phyloP scores from a whole-genome alignment of 805 yeast species.

The Kodamaea nitidulidarum region DNA sequence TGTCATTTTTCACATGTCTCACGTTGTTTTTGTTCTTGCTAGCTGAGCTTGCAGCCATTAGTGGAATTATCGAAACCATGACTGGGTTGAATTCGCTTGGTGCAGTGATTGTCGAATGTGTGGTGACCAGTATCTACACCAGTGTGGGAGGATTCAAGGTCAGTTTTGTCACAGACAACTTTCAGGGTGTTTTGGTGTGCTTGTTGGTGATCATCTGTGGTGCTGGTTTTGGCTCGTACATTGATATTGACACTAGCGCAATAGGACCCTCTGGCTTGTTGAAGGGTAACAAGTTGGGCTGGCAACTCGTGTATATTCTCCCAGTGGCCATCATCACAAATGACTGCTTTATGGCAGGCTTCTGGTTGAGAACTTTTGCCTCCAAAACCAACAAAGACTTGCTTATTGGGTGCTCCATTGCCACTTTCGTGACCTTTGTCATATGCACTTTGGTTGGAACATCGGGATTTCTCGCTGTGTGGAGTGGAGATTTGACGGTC shows the following conservation, averaged over 20 bases:
- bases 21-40: conserved; percentile 86
- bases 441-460: conserved; percentile 72
- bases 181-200: conserved; percentile 75
- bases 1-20: conserved; percentile 76
- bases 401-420: conserved; percentile 69
- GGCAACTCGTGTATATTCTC: conserved; percentile 84
- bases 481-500: conserved; percentile 69
- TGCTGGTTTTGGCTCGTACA: conserved; percentile 73
- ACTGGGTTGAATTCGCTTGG: conserved; percentile 79
- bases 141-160: conserved; percentile 85
- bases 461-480: conserved; percentile 84
- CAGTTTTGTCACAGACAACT: conserved; percentile 80
- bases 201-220: conserved; percentile 65
- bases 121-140: conserved; percentile 83
- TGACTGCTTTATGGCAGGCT: conserved; percentile 86
- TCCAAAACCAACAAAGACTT: conserved; percentile 73
- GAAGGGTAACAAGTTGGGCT: conserved; percentile 68
- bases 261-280: conserved; percentile 65
- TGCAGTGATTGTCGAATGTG: conserved; percentile 79
- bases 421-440: conserved; percentile 60
- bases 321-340: conserved; percentile 85
- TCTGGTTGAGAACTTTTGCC: conserved; percentile 94
- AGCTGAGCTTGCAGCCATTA: conserved; percentile 78
- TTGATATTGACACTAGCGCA: conserved; percentile 57
- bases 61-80: conserved; percentile 69